phyloP scores from a whole-genome alignment of 306 rosid genomes.

The Vigna nakashimae region DNA sequence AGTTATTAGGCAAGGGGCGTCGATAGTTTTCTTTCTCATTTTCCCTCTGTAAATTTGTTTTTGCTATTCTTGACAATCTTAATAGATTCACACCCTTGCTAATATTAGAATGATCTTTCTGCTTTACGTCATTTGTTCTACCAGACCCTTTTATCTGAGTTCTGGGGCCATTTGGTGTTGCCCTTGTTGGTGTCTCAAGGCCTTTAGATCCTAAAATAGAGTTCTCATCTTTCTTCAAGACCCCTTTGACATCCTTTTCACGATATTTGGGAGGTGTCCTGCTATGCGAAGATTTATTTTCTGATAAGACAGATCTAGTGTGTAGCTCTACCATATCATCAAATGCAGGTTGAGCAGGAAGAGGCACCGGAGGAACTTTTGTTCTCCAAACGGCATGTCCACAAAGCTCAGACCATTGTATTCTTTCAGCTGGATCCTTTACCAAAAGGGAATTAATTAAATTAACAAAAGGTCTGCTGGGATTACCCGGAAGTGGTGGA shows the following conservation, averaged over 20 bases:
- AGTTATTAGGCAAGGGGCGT: slow-evolving; percentile 71
- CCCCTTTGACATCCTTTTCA: slow-evolving; percentile 75
- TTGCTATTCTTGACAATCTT: slow-evolving; percentile 93
- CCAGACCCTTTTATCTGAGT: slow-evolving; percentile 77
- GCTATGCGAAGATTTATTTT: slow-evolving; percentile 68
- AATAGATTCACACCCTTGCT: slow-evolving; percentile 78
- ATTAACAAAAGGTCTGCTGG: slow-evolving; percentile 90
- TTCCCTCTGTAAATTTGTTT: slow-evolving; percentile 83
- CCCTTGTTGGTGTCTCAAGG: slow-evolving; percentile 74
- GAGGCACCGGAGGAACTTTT: slow-evolving; percentile 60
- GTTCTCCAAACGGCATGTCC: slow-evolving; percentile 91
- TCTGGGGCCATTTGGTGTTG: slow-evolving; percentile 72
- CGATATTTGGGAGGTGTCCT: slow-evolving; percentile 85
- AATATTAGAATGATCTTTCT: slow-evolving; percentile 64
- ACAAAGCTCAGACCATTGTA: slow-evolving; percentile 92
- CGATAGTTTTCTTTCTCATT: slow-evolving; percentile 98
- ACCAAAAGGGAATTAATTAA: slow-evolving; percentile 83
- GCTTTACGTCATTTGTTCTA: slow-evolving; percentile 68
- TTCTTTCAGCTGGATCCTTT: slow-evolving; percentile 96
- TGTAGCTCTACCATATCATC: slow-evolving; percentile 73
- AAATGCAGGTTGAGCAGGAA: slow-evolving; percentile 96
- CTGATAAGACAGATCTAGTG: slow-evolving; percentile 76
- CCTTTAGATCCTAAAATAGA: slow-evolving; percentile 64
- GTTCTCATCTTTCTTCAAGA: slow-evolving; percentile 75
- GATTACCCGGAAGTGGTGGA: slow-evolving; percentile 91